Evolutionary conservation across 768 basidiomycete species (phyloP).

Genomic region (Macrolepiota fuliginosa): DNA sequence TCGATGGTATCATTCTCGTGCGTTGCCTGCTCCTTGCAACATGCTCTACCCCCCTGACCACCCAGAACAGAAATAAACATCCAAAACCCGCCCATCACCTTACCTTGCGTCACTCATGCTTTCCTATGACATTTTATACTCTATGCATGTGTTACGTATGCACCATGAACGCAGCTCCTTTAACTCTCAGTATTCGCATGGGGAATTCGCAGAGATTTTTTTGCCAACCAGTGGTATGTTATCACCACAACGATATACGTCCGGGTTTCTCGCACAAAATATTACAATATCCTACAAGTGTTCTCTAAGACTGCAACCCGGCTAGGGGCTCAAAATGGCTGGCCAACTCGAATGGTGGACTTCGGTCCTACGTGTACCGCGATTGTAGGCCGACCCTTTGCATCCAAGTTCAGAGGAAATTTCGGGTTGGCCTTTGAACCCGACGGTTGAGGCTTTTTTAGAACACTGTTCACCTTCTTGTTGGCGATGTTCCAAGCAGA

Average conservation of each 20-base stretch:
- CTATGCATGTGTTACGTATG: constrained; percentile 30
- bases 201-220: neutral
- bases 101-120: constrained; percentile 21
- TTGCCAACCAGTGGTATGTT: neutral
- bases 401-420: constrained; percentile 37
- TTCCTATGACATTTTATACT: constrained; percentile 26
- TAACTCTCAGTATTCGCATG: neutral
- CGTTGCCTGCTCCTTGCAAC: constrained; percentile 25
- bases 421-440: constrained; percentile 1
- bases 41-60: constrained; percentile 3
- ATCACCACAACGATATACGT: constrained; percentile 4
- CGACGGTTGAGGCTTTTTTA: constrained; percentile 22
- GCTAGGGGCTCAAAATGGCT: constrained; percentile 5
- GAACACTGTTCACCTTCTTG: constrained; percentile 14
- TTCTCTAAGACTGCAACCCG: neutral
- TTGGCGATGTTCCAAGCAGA: constrained; percentile 33
- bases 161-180: constrained; percentile 23
- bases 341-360: constrained; percentile 21
- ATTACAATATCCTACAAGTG: neutral
- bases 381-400: constrained; percentile 30
- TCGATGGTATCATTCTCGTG: constrained; percentile 96
- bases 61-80: constrained; percentile 31
- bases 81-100: constrained; percentile 18
- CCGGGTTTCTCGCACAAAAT: neutral
- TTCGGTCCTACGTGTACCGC: constrained; percentile 39